Base-by-base conservation (phyloP, 495 filamentous ascomycete genomes). In the Mytilinidion resinicola region DNA sequence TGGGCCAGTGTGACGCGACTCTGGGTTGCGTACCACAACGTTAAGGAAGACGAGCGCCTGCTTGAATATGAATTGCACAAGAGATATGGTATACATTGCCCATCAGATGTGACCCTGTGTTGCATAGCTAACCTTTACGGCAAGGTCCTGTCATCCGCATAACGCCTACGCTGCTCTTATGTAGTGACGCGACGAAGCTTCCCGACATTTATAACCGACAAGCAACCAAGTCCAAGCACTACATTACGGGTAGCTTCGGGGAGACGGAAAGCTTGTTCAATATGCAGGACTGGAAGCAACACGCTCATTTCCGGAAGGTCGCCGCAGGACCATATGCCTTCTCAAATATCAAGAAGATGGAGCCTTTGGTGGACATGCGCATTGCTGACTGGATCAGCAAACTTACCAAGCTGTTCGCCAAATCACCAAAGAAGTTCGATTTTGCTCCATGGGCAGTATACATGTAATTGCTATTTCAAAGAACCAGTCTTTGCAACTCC, bases 191-290 rank as follows among this genome's bases (percentile, higher is more conserved):
- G 9, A 67, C 57, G 21, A 61, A 64, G 39, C 72, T 82, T n/a
- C 78, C 79, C 0, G 69, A 77, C 7, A 68, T 82, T 37, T 82
- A 82, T 66, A 75, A 80, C 58, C 74, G 77, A 53, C 73, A 77
- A 60, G 79, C 75, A 11, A 78, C 81, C 68, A 84, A 83, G 55
- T 77, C 77, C 1, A 72, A 74, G 4, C 76, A 80, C 55, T 82
- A 82, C 51, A 78, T 76, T 44, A 76, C 77, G 1, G 77, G 76
- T 12, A 70, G 72, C 5, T 78, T 78, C 39, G 78, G 77, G 9
- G 73, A 80, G 41, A 70, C 70, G 11, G 73, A 77, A 56, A 71
- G 72, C 12, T 57, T 79, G 56, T 80, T 80, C 60, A 79, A 77
- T 48, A 78, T 77, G 65, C 73, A 74, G 42, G 70, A 70, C 36